Evolutionary conservation across 1,284 basidiomycete genomes (phyloP), one percentile per base, ranked within the genome.

Genomic region (Trametes pubescens): DNA sequence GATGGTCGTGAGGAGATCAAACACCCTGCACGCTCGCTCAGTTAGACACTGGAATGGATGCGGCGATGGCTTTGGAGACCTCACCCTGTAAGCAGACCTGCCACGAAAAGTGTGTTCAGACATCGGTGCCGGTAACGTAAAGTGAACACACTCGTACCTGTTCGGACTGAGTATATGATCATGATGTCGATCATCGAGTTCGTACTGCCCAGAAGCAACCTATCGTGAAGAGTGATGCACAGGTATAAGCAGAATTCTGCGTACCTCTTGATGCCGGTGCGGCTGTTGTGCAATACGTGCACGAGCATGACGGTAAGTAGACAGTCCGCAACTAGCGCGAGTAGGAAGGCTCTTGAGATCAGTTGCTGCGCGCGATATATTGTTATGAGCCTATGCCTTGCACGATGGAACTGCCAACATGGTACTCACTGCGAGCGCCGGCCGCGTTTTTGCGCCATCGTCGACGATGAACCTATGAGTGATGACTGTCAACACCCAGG

Each of bases 161-260:
- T 64, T 21, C 51, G 55, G 16, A 64, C 40, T 0, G 62, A 34
- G 32, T 59, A 64, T 37, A 51, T 48, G 9, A 59, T 56, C 26
- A 64, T 22, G 34, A 56, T 21, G 18, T 64, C 52, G 24, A 64
- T 48, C 37, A 56, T 59, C 13, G 57, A 46, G 52, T 64, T 51
- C 5, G 57, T 59, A 10, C 62, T 59, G 26, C 32, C 3, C 1
- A 8, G 11, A 32, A 32, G 14, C 40, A 8, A 43, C 4, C 18
- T 18, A n/a, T 7, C 40, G 3, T 18, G 4, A 8, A n/a, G 40
- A 43, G 1, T 16, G 10, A 18, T 24, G 29, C 9, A 24, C 11
- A 13, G 10, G 6, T 4, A n/a, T 8, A 21, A 22, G 4, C 22
- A 0, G 3, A 24, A 43, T 13, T 18, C 16, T 2, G 14, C 51